phyloP scores from a whole-genome alignment of 345 rosid species.

The Chamaenerion angustifolium region DNA sequence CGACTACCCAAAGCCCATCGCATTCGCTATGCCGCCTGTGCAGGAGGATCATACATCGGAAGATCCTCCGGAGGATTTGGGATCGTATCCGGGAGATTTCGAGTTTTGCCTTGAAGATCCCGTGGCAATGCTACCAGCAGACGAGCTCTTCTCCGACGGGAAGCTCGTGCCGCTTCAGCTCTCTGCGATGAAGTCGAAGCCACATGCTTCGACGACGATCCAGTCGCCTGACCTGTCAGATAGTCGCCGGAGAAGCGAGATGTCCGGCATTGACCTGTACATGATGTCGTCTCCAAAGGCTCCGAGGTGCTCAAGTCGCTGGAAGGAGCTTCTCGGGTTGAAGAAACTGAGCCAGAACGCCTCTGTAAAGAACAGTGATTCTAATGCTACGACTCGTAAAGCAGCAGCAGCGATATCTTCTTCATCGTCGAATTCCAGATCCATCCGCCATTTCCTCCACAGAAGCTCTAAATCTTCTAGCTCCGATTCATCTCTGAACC shows the following conservation, averaged over 20 bases:
- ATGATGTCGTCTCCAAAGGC: constrained; percentile 58
- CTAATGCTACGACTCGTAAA: constrained; percentile 6
- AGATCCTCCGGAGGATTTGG: constrained; percentile 7
- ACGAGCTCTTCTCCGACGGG: constrained; percentile 81
- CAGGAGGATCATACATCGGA: constrained; percentile 1
- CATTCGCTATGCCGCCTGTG: constrained; percentile 9
- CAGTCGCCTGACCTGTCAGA: constrained; percentile 21
- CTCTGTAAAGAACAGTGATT: constrained; percentile 11
- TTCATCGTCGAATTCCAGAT: constrained; percentile 27
- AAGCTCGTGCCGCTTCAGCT: constrained; percentile 70
- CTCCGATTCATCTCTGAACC: constrained; percentile 33
- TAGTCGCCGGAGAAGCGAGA: constrained; percentile 31
- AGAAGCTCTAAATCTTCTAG: constrained; percentile 45
- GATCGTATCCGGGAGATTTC: constrained; percentile 31
- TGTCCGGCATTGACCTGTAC: constrained; percentile 28
- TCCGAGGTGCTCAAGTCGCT: constrained; percentile 82
- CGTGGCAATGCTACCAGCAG: constrained; percentile 77
- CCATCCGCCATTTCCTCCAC: constrained; percentile 53
- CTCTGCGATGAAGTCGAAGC: constrained; percentile 9
- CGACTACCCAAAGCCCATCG: constrained; percentile 9
- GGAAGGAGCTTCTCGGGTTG: constrained; percentile 79
- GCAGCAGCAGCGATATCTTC: constrained; percentile 13
- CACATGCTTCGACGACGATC: constrained; percentile 7
- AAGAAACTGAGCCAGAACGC: constrained; percentile 42
- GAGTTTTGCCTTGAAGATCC: constrained; percentile 87